A percentile compares a stretch with the other conserved stretches of the same genome.
Evolutionary conservation across 805 yeast species (phyloP).

Genomic region (Cyberlindnera euphorbiae): DNA sequence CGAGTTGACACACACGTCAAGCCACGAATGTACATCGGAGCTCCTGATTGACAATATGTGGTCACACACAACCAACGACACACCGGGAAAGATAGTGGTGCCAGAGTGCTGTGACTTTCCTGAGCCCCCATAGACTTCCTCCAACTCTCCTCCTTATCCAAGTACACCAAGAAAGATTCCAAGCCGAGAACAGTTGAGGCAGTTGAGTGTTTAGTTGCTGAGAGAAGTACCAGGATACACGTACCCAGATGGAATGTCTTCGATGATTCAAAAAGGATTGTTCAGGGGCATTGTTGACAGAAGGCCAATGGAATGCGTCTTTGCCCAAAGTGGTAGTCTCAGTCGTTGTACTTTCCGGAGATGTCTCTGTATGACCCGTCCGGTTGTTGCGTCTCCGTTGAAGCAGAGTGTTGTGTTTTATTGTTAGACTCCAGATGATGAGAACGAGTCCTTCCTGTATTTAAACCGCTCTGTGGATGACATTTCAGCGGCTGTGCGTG

Average conservation of each 20-base stretch:
- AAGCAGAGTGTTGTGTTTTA: background rate
- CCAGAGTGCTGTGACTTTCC: too few species aligned
- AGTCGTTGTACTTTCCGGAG: conserved; percentile 5
- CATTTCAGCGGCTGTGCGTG: conserved; percentile 1
- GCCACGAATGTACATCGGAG: conserved; percentile 1
- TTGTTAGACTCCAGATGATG: conserved; percentile 2
- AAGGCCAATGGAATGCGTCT: conserved; percentile 23
- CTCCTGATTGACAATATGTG: too few species aligned
- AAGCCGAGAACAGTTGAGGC: background rate
- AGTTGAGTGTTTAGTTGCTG: background rate
- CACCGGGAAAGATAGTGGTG: too few species aligned
- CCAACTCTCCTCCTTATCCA: too few species aligned
- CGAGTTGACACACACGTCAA: conserved; percentile 1
- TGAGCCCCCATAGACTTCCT: too few species aligned
- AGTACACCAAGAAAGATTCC: background rate
- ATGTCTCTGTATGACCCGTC: conserved; percentile 15
- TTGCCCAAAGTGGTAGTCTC: background rate
- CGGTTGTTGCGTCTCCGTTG: conserved; percentile 16
- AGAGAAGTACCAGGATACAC: conserved; percentile 1
- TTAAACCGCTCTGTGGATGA: conserved; percentile 3
- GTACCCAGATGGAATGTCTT: conserved; percentile 13
- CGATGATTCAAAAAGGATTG: conserved; percentile 23
- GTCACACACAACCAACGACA: too few species aligned
- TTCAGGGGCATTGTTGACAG: conserved; percentile 28
- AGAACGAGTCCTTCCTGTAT: conserved; percentile 1